Conservation (phyloP, 2,329 filamentous ascomycete species). For the Talaromyces atroroseus region DNA sequence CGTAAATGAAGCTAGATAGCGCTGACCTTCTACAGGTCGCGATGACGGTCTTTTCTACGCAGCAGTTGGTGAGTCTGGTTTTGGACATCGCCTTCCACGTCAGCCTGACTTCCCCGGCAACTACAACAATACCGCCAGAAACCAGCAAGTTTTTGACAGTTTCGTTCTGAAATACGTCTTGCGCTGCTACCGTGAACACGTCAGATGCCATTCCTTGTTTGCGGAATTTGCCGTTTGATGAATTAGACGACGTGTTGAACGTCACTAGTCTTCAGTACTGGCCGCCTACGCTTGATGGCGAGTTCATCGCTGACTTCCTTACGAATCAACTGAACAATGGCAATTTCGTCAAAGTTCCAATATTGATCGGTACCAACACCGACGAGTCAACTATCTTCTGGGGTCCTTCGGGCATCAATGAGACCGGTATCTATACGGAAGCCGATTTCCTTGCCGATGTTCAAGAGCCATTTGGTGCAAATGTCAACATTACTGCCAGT, state of each 20-base stretch:
- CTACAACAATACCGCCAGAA: conserved; percentile 32
- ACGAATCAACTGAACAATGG: background rate
- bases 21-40: conserved; percentile 50
- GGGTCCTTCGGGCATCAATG: conserved; percentile 44
- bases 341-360: conserved; percentile 54
- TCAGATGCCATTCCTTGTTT: background rate
- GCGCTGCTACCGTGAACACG: background rate
- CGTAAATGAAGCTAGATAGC: conserved; percentile 46
- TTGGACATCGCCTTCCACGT: too few species aligned
- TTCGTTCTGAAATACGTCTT: background rate
- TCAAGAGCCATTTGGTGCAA: background rate
- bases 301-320: background rate
- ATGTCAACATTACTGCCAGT: background rate
- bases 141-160: background rate
- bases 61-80: conserved; percentile 48
- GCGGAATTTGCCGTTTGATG: background rate
- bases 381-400: conserved; percentile 61
- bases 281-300: background rate
- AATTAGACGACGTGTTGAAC: background rate
- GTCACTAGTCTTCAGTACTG: background rate
- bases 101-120: conserved; percentile 45
- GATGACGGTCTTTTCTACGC: conserved; percentile 52
- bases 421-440: conserved; percentile 46
- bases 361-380: conserved; percentile 59
- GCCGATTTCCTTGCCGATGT: background rate